Conservation (phyloP, 345 rosid species). For the Eucalyptus shirleyi region DNA sequence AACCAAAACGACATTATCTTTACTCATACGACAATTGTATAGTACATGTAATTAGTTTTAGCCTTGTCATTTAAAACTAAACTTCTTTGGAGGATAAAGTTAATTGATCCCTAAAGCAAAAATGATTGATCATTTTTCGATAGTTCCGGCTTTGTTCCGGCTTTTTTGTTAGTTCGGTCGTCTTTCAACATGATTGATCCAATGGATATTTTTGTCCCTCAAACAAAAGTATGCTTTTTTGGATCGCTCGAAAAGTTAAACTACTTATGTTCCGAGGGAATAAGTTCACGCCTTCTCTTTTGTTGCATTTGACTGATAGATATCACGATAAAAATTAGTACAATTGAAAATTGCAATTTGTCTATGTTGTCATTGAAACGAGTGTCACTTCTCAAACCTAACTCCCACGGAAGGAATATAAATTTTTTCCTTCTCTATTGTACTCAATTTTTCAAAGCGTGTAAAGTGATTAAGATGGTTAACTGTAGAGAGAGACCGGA, state of each 20-base stretch:
- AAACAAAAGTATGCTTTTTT: neutral
- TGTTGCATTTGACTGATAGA: neutral
- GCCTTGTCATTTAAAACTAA: neutral
- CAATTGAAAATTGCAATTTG: neutral
- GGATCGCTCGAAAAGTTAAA: neutral
- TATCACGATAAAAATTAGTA: neutral
- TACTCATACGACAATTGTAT: too few species aligned
- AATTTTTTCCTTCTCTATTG: neutral
- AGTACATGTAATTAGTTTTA: neutral
- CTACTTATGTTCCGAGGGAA: neutral
- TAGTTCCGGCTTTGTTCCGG: too few species aligned
- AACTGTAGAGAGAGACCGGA: too few species aligned
- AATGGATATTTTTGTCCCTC: neutral
- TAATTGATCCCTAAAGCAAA: neutral
- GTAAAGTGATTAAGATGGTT: neutral
- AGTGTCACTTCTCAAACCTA: neutral
- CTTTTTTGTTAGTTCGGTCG: too few species aligned
- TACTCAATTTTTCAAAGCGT: neutral
- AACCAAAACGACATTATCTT: neutral
- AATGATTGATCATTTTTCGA: neutral
- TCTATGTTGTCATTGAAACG: neutral
- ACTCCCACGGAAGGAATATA: neutral
- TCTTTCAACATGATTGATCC: too few species aligned
- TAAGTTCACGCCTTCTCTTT: neutral
- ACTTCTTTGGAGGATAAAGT: neutral